phyloP scores from a whole-genome alignment of 305 asterid species.

The Fraxinus platypoda region DNA sequence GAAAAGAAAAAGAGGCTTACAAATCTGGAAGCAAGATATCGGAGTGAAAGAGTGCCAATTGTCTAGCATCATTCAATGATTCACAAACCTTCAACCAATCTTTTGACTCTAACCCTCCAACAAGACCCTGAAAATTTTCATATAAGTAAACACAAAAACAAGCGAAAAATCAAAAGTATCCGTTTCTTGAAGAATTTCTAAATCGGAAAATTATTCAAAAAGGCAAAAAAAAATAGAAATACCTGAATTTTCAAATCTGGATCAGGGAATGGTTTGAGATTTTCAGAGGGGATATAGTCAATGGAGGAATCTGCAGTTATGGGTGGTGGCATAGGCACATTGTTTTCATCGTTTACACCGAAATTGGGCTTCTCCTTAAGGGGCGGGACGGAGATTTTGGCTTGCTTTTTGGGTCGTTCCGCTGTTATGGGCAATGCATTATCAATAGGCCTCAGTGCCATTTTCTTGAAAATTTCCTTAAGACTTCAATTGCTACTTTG shows the following conservation, averaged over 20 bases:
- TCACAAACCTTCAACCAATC: conserved; percentile 97
- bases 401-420: conserved; percentile 78
- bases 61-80: conserved; percentile 73
- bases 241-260: conserved; percentile 72
- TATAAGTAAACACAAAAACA: background rate
- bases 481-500: conserved; percentile 12
- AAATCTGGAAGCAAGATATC: conserved; percentile 55
- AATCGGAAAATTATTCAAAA: conserved; percentile 27
- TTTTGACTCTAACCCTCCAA: conserved; percentile 83
- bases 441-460: conserved; percentile 88
- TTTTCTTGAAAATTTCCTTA: conserved; percentile 28
- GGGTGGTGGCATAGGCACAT: conserved; percentile 39
- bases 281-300: conserved; percentile 69
- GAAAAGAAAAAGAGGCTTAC: conserved; percentile 36
- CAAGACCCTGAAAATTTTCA: conserved; percentile 26
- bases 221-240: background rate
- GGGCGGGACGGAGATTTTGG: conserved; percentile 40
- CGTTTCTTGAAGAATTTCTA: background rate
- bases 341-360: conserved; percentile 69
- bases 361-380: conserved; percentile 42
- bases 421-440: conserved; percentile 61
- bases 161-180: background rate
- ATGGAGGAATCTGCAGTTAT: conserved; percentile 50
- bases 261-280: conserved; percentile 54
- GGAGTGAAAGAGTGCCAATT: conserved; percentile 68